These are phyloP conservation scores for Penicillium bialowiezense DNA, from an alignment of 495 filamentous ascomycete species.

Conservation along the genomic window DNA sequence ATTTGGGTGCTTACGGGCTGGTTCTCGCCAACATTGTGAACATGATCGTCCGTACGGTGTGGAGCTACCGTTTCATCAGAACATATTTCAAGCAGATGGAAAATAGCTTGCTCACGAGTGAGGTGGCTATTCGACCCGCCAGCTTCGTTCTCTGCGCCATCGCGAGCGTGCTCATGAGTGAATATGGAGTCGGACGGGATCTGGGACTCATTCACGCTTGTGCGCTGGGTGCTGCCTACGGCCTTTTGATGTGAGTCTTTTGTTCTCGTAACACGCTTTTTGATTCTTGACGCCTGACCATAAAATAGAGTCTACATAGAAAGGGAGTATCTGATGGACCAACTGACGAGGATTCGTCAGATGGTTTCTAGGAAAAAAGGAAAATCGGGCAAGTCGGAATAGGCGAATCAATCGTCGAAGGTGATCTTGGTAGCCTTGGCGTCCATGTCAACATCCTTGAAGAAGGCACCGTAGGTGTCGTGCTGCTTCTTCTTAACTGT, in stretches of 20 bases:
- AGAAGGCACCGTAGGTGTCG: constrained; percentile 88
- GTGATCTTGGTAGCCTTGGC: constrained; percentile 89
- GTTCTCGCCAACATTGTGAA: constrained; percentile 84
- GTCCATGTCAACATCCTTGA: constrained; percentile 71
- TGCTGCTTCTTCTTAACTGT: constrained; percentile 98
- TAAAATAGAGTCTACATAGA: constrained; percentile 56
- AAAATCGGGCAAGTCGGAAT: constrained; percentile 12
- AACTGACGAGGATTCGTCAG: constrained; percentile 41
- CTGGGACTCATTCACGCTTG: constrained; percentile 51
- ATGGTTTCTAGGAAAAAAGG: constrained; percentile 19
- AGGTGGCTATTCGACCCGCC: constrained; percentile 24
- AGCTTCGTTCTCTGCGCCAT: constrained; percentile 34
- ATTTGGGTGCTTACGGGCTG: constrained; percentile 71
- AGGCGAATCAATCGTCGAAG: constrained; percentile 65
- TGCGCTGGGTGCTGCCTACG: constrained; percentile 50
- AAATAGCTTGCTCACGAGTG: constrained; percentile 25
- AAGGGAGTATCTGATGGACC: constrained; percentile 51
- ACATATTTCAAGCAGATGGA: constrained; percentile 54
- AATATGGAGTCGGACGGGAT: constrained; percentile 12
- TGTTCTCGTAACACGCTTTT: not conserved
- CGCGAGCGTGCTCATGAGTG: constrained; percentile 29
- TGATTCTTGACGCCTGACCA: constrained; percentile 9
- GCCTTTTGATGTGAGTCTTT: constrained; percentile 57
- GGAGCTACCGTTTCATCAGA: constrained; percentile 71
- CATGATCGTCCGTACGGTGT: constrained; percentile 77